These are phyloP conservation scores for Cadophora sp. DNA, from an alignment of 2,329 filamentous ascomycete genomes.

Conservation along the genomic window DNA sequence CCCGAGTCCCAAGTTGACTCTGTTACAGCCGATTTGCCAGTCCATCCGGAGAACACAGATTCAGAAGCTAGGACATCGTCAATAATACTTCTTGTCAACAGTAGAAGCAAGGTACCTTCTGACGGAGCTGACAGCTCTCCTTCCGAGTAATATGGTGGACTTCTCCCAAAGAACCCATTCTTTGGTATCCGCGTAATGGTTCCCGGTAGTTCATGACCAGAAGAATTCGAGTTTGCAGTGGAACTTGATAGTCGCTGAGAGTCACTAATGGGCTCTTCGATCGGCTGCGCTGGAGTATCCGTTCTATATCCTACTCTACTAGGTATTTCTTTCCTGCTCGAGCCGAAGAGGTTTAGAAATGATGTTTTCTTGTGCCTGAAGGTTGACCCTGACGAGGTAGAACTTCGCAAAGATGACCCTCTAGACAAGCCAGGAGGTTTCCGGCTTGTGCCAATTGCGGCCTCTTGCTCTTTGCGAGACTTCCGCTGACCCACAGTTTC, in stretches of 20 bases:
- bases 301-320: conserved; percentile 10
- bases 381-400: conserved; percentile 22
- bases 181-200: conserved; percentile 8
- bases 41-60: conserved; percentile 54
- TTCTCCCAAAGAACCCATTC: conserved; percentile 17
- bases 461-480: conserved; percentile 37
- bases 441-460: conserved; percentile 10
- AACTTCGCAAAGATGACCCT: conserved; percentile 28
- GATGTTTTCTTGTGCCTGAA: conserved; percentile 21
- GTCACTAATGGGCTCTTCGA: not conserved
- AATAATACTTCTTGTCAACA: not conserved
- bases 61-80: conserved; percentile 43
- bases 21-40: conserved; percentile 45
- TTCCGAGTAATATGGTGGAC: conserved; percentile 22
- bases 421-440: conserved; percentile 19
- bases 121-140: conserved; percentile 33
- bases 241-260: conserved; percentile 19
- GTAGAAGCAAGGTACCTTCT: conserved; percentile 30
- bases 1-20: conserved; percentile 46
- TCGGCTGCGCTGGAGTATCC: not conserved
- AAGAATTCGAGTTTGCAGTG: conserved; percentile 19
- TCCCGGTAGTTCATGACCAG: conserved; percentile 9
- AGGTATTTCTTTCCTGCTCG: conserved; percentile 12
- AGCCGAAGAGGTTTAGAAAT: conserved; percentile 26
- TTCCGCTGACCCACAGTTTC: conserved; percentile 44